phyloP scores from a whole-genome alignment of 2,329 filamentous ascomycete species.

The Cercospora sesami region DNA sequence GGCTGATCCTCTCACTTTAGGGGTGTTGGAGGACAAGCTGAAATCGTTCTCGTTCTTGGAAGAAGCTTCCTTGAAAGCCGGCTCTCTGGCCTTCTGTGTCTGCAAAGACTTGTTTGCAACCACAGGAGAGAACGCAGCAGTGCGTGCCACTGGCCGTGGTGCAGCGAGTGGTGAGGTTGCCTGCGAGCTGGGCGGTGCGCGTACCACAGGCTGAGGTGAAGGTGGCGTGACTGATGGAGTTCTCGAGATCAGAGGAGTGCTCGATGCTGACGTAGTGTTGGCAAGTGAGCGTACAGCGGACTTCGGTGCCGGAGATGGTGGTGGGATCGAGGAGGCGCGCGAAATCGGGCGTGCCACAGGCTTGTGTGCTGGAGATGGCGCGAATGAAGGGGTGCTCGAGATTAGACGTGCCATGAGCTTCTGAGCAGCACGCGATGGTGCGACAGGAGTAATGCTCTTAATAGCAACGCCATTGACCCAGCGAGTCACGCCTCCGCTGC shows the following conservation, averaged over 20 bases:
- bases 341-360: not conserved
- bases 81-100: not conserved
- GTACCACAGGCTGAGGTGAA: not conserved
- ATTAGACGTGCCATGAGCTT: not conserved
- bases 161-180: not conserved
- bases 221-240: not conserved
- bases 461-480: slow-evolving; percentile 7
- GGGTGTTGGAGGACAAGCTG: not conserved
- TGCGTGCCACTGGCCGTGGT: not conserved
- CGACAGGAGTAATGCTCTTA: not conserved
- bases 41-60: not conserved
- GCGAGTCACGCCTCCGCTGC: not conserved
- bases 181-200: not conserved
- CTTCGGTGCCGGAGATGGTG: not conserved
- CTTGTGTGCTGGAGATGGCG: not conserved
- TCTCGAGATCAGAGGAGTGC: not conserved
- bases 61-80: not conserved
- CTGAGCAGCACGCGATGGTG: not conserved
- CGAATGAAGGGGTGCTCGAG: not conserved
- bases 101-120: not conserved
- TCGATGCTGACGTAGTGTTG: not conserved
- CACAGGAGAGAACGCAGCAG: not conserved
- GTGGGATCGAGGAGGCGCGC: not conserved
- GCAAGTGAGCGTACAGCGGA: not conserved
- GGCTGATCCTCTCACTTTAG: not conserved